These are phyloP conservation scores for Thielaviopsis musarum DNA, from an alignment of 2,329 filamentous ascomycete genomes.

Conservation along the genomic window DNA sequence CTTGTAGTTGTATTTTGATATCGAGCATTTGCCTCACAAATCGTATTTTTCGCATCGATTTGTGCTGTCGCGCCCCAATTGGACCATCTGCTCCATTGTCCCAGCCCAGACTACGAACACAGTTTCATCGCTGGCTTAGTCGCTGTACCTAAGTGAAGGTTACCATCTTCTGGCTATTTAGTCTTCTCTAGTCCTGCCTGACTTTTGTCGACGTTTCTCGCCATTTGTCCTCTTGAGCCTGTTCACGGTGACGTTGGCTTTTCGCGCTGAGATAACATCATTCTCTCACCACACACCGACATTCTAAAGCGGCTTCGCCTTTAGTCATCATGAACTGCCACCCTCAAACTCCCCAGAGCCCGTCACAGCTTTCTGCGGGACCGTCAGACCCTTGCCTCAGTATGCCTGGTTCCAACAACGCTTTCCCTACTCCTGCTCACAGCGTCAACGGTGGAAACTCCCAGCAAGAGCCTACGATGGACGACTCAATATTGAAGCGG, in stretches of 20 bases:
- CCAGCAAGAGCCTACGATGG: slow-evolving; percentile 19
- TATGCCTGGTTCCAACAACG: slow-evolving; percentile 29
- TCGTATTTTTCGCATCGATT: neutral
- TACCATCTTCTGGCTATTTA: neutral
- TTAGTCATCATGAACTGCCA: slow-evolving; percentile 46
- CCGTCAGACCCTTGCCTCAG: slow-evolving; percentile 35
- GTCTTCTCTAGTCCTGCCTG: neutral
- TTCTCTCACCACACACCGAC: neutral
- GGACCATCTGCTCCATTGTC: neutral
- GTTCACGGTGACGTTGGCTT: neutral
- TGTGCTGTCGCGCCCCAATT: neutral
- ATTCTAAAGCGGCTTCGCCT: slow-evolving; percentile 6
- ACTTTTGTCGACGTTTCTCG: neutral
- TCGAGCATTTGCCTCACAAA: neutral
- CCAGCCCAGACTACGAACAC: neutral
- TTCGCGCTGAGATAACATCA: neutral
- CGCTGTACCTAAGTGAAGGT: neutral
- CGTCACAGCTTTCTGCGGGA: slow-evolving; percentile 42
- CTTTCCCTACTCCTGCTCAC: slow-evolving; percentile 45
- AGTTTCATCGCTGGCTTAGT: neutral
- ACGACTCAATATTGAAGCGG: slow-evolving; percentile 41
- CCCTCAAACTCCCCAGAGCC: slow-evolving; percentile 51
- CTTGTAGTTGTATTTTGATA: neutral
- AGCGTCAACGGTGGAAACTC: slow-evolving; percentile 41
- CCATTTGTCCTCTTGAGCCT: neutral